Evolutionary conservation across 2,329 filamentous ascomycete genomes (phyloP).

Genomic region (Penicillium olsonii): DNA sequence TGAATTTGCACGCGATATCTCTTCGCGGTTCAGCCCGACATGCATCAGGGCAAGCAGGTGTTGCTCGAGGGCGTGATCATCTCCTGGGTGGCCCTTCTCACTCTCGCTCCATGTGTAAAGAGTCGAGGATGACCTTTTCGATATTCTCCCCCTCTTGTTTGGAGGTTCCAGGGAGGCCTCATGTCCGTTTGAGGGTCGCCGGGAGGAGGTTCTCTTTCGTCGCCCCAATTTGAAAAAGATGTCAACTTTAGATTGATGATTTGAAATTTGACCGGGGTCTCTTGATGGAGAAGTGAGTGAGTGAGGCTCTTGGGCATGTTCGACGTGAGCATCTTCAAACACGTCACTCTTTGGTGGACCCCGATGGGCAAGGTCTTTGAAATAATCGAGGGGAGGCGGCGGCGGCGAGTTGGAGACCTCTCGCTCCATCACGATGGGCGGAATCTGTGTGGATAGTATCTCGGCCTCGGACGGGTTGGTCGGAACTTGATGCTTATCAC

Average conservation of each 20-base stretch:
- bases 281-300: not conserved
- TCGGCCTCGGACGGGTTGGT: not conserved
- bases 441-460: no score
- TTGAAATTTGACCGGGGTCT: not conserved
- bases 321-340: no score
- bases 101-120: conserved; percentile 17
- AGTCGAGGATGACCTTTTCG: conserved; percentile 1
- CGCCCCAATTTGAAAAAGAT: not conserved
- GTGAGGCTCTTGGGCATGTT: not conserved
- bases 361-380: no score
- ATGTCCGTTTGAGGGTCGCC: no score
- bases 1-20: not conserved
- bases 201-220: not conserved
- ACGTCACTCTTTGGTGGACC: no score
- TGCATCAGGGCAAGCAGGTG: conserved; percentile 17
- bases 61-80: conserved; percentile 5
- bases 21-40: conserved; percentile 12
- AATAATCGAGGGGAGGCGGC: no score
- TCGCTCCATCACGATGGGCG: no score
- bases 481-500: not conserved
- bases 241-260: not conserved
- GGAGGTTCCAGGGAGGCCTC: not conserved
- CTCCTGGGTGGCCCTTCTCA: not conserved
- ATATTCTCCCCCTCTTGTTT: not conserved
- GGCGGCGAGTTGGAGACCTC: no score